Conservation (phyloP, 2,329 filamentous ascomycete genomes). For the Penicillium decumbens region DNA sequence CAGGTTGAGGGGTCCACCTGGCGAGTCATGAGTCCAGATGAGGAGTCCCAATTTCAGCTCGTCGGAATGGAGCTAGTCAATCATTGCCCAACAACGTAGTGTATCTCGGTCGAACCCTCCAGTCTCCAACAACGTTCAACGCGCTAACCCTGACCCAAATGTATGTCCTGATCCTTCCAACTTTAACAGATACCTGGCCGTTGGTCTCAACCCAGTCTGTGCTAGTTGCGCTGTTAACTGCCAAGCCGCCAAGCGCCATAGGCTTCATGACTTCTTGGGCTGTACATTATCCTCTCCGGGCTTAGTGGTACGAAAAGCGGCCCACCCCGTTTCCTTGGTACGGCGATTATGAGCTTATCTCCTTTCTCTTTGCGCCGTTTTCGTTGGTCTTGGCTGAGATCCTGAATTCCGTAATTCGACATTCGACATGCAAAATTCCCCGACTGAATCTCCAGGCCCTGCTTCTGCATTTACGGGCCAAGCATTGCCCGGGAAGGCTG, state of each 20-base stretch:
- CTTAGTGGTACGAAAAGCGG: not conserved
- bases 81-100: not conserved
- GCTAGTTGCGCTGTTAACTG: not conserved
- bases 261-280: slow-evolving; percentile 1
- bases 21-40: not conserved
- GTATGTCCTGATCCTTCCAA: not conserved
- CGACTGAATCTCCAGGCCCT: not conserved
- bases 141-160: not conserved
- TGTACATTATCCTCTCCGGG: slow-evolving; percentile 12
- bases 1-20: not conserved
- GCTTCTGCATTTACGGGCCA: not conserved
- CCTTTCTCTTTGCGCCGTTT: not conserved
- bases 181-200: not conserved
- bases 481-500: not conserved
- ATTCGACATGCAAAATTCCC: not conserved
- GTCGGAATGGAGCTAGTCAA: not conserved
- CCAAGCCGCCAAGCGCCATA: not conserved
- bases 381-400: not conserved
- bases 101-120: not conserved
- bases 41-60: not conserved
- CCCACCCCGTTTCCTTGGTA: not conserved
- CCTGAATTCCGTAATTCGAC: not conserved
- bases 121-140: not conserved
- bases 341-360: slow-evolving; percentile 7
- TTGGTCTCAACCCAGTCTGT: not conserved